Percentiles rank a stretch among this genome's conserved stretches.
These are phyloP conservation scores for Umbelopsis isabellina DNA, from an alignment of 192 early-diverging fungal species.

Conservation along the genomic window DNA sequence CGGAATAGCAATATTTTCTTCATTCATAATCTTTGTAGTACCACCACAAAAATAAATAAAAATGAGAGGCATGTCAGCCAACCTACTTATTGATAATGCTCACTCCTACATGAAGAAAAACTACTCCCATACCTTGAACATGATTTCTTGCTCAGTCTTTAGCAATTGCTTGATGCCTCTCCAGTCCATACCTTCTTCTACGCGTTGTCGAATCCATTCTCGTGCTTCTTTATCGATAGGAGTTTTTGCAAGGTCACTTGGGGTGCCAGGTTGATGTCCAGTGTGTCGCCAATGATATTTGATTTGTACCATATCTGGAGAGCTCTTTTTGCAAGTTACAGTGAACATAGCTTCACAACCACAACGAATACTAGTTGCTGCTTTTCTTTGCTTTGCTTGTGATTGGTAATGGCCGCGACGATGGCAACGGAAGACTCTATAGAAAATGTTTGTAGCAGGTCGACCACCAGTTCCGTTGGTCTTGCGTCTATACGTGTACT, in stretches of 20 bases:
- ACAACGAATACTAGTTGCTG: slow-evolving; percentile 3
- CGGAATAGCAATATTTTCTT: slow-evolving; percentile 20
- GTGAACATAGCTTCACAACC: slow-evolving; percentile 18
- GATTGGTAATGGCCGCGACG: slow-evolving; percentile 12
- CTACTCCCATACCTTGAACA: slow-evolving; percentile 11
- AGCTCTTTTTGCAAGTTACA: slow-evolving; percentile 8
- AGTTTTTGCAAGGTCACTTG: slow-evolving; percentile 10
- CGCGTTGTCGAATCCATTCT: slow-evolving; percentile 20
- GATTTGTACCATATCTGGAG: slow-evolving; percentile 10
- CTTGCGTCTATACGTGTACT: slow-evolving; percentile 18
- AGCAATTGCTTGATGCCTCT: slow-evolving; percentile 17
- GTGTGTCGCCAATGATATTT: slow-evolving; percentile 20
- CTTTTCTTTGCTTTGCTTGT: slow-evolving; percentile 12
- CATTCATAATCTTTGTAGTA: slow-evolving; percentile 12
- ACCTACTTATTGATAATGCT: no score
- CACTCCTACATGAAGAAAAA: no score
- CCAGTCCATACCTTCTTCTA: slow-evolving; percentile 20
- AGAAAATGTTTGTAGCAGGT: slow-evolving; percentile 12
- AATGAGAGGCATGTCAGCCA: no score
- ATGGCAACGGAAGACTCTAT: slow-evolving; percentile 17
- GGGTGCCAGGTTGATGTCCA: slow-evolving; percentile 17
- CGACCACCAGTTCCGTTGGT: slow-evolving; percentile 9
- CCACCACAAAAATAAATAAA: not conserved
- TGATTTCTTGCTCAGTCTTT: slow-evolving; percentile 14
- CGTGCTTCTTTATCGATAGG: slow-evolving; percentile 14